These are phyloP conservation scores for Rhizomucor pusillus DNA, from an alignment of 371 early-diverging fungal species.

Conservation along the genomic window DNA sequence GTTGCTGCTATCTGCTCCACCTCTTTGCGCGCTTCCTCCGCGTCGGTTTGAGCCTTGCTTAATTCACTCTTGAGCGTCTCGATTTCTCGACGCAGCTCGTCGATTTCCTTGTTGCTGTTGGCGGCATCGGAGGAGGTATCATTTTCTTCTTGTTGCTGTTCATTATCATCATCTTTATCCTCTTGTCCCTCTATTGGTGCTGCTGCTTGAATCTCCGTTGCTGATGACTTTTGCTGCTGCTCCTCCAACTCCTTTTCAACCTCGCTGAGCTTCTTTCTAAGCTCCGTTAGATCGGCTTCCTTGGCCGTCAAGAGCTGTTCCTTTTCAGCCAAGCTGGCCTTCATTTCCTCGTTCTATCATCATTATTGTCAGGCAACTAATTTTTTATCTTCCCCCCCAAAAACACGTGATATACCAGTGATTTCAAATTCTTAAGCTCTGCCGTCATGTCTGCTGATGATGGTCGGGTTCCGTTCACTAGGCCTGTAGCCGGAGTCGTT, in stretches of 20 bases:
- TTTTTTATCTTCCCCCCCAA: not conserved
- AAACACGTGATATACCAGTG: slow-evolving; percentile 8
- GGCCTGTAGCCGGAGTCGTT: slow-evolving; percentile 9
- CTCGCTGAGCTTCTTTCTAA: slow-evolving; percentile 10
- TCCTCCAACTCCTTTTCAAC: slow-evolving; percentile 8
- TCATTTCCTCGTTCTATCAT: slow-evolving; percentile 14
- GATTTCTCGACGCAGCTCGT: slow-evolving; percentile 3
- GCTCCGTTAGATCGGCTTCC: slow-evolving; percentile 12
- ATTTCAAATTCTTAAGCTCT: slow-evolving; percentile 19
- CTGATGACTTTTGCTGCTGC: slow-evolving; percentile 1
- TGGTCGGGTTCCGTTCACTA: slow-evolving; percentile 11
- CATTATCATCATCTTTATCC: not conserved
- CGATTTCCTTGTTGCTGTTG: not conserved
- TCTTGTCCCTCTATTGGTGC: not conserved
- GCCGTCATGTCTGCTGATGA: slow-evolving; percentile 16
- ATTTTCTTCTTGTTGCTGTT: not conserved
- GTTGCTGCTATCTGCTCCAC: slow-evolving; percentile 3
- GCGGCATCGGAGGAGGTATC: not conserved
- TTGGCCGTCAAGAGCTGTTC: slow-evolving; percentile 15
- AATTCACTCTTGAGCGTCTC: slow-evolving; percentile 1
- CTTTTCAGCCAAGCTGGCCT: slow-evolving; percentile 12
- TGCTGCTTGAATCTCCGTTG: not conserved
- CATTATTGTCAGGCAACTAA: not conserved
- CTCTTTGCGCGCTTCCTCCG: slow-evolving; percentile 4
- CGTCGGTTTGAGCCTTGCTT: slow-evolving; percentile 1